These are phyloP conservation scores for Aspergillus bombycis DNA, from an alignment of 2,329 filamentous ascomycete species.

Conservation along the genomic window DNA sequence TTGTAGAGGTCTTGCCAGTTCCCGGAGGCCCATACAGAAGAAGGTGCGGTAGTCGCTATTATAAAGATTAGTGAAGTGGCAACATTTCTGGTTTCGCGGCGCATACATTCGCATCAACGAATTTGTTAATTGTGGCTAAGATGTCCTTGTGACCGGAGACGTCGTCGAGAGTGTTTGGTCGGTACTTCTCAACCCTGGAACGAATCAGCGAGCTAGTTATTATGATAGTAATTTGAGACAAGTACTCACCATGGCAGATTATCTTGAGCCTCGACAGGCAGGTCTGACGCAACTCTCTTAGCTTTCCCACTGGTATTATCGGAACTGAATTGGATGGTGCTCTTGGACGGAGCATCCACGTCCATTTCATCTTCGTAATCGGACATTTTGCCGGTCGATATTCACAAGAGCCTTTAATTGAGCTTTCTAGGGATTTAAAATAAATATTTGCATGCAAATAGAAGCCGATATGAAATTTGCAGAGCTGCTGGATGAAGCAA, in stretches of 20 bases:
- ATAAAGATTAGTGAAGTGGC: slow-evolving; percentile 1
- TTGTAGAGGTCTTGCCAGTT: slow-evolving; percentile 96
- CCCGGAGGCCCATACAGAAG: slow-evolving; percentile 95
- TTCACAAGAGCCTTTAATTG: not conserved
- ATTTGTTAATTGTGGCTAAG: slow-evolving; percentile 95
- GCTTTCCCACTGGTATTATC: slow-evolving; percentile 74
- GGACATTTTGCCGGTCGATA: slow-evolving; percentile 47
- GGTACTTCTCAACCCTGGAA: slow-evolving; percentile 90
- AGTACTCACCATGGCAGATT: slow-evolving; percentile 78
- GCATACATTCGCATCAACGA: slow-evolving; percentile 81
- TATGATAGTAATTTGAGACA: not conserved
- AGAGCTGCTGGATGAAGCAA: slow-evolving; percentile 7
- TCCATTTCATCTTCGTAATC: slow-evolving; percentile 70
- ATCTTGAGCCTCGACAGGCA: slow-evolving; percentile 92
- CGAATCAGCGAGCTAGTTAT: slow-evolving; percentile 19
- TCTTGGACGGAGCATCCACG: slow-evolving; percentile 58
- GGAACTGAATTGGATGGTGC: slow-evolving; percentile 69
- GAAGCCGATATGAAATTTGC: not conserved
- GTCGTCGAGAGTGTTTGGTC: slow-evolving; percentile 83
- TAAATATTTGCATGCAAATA: not conserved
- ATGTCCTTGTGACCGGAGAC: slow-evolving; percentile 98
- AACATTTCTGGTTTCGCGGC: not conserved
- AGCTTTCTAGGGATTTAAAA: no score
- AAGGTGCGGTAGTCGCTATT: slow-evolving; percentile 81
- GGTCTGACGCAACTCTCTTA: slow-evolving; percentile 87